Base-by-base conservation (phyloP, 1,139 yeast species). In the Kurtzmaniella quercitrusa region DNA sequence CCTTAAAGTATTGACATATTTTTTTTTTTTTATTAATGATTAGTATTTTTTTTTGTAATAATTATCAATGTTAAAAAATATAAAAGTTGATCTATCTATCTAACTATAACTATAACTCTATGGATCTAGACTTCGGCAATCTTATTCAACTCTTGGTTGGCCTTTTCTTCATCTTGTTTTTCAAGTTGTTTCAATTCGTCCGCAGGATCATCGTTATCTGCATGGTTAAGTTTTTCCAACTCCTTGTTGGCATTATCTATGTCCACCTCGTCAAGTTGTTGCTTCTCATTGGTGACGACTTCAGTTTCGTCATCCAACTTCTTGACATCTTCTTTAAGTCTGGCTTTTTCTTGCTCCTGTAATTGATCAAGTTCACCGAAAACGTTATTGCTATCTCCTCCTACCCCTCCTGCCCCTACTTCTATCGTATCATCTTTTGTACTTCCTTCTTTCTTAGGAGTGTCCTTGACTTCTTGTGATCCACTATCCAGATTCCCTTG, bases 291-390 rank as follows among this genome's bases (percentile, higher is more conserved):
- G 6, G 8, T 29, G 34, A n/a, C 14, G 18, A 12, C 18, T 27
- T 6, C 12, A 3, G 8, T 31, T 14, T 17, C 36, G 6, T 31
- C 36, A 31, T 31, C 36, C 18, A 31, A 31, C 36, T 31, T 31
- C 16, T 31, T 31, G 14, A 33, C 34, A 44, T 21, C 16, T 25
- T 40, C 34, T 25, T 16, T 19, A 14, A 25, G 18, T 34, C 29
- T 38, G 27, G 16, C 18, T 3, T 37, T 21, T 21, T 37, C 46
- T 10, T n/a, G 34, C 25, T n/a, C 34, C 7, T 25, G 25, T 11
- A 37, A n/a, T 16, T 25, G 31, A 10, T n/a, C 31, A 12, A 27
- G 31, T 27, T 27, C 31, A 7, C 31, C 31, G 14, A 27, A 27
- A 11, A 27, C 31, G 31, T 27, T 27, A 10, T 27, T 12, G 10